Base-by-base conservation (phyloP, 2,329 filamentous ascomycete genomes). In the Paracoccidioides lutzii region DNA sequence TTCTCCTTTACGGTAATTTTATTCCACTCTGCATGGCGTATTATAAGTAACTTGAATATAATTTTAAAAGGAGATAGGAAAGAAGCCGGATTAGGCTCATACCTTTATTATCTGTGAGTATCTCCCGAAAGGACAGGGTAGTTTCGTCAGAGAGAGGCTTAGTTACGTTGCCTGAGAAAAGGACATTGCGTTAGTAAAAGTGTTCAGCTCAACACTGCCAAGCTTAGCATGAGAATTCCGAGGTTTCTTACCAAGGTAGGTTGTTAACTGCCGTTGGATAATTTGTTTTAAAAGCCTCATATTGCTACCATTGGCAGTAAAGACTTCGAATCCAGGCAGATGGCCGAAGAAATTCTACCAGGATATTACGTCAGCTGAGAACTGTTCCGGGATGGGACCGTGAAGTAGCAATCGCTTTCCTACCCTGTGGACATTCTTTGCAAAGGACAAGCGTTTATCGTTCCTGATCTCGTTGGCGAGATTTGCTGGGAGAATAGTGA, bases 1-100 rank as follows among this genome's bases (percentile, higher is more conserved):
- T 81, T 76, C 0, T 75, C 73, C 41, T 79, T 77, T 60, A 81
- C 73, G 60, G 74, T 22, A 22, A 22, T 22, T 22, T 22, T 22
- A 22, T 22, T 22, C 22, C 22, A 22, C 22, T 22, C 22, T 22
- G 22, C 22, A 22, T 22, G 22, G 22, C 22, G 22, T 22, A 22
- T 22, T 7, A 22, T 22, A 22, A 22, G 22, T 22, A 22, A 22
- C 22, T 22, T 22, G 22, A 22, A 22, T 22, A 22, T 22, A 22
- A 22, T 2, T 22, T 22, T 22, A 22, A 22, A 22, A 22, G 1
- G 22, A 22, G 22, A 22, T 22, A 58, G 14, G 33, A 28, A 37
- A 22, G 22, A 22, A 22, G 22, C 22, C 22, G 22, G 1, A 8
- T 5, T 15, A n/a, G 52, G n/a, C 4, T 12, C 61, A 37, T 66